Evolutionary conservation across 2,329 filamentous ascomycete species (phyloP).

Genomic region (Beauveria australis): DNA sequence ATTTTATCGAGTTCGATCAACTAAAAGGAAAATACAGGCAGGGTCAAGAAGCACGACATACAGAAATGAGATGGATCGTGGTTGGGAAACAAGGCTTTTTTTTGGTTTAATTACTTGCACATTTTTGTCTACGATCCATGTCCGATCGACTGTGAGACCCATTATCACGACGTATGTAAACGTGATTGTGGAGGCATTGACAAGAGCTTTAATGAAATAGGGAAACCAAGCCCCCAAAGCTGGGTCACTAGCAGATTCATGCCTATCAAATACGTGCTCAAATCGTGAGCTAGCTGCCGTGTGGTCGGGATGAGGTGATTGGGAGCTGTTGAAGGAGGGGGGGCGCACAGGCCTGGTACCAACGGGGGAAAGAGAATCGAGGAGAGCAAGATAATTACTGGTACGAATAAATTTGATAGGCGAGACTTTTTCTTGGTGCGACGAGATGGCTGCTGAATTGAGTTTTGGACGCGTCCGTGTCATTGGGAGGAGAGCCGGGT

Average conservation of each 20-base stretch:
- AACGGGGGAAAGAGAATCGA: neutral
- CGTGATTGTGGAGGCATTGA: neutral
- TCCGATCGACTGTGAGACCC: neutral
- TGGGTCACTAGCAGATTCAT: neutral
- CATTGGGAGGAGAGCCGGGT: neutral
- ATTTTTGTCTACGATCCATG: neutral
- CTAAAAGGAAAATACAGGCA: neutral
- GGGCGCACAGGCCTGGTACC: neutral
- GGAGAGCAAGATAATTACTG: neutral
- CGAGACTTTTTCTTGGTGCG: neutral
- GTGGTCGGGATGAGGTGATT: neutral
- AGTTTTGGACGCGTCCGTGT: neutral
- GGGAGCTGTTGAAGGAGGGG: neutral
- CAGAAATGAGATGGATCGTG: neutral
- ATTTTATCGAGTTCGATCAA: no score
- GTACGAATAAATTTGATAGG: neutral
- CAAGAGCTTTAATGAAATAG: neutral
- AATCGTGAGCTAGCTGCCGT: neutral
- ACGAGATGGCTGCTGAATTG: neutral
- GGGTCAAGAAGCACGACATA: constrained; percentile 1
- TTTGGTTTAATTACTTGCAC: constrained; percentile 1
- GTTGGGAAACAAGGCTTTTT: neutral
- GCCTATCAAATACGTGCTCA: neutral
- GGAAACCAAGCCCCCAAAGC: neutral
- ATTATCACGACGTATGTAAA: neutral